Base-by-base conservation (phyloP, 305 asterid species). In the Solanum hybrid region DNA sequence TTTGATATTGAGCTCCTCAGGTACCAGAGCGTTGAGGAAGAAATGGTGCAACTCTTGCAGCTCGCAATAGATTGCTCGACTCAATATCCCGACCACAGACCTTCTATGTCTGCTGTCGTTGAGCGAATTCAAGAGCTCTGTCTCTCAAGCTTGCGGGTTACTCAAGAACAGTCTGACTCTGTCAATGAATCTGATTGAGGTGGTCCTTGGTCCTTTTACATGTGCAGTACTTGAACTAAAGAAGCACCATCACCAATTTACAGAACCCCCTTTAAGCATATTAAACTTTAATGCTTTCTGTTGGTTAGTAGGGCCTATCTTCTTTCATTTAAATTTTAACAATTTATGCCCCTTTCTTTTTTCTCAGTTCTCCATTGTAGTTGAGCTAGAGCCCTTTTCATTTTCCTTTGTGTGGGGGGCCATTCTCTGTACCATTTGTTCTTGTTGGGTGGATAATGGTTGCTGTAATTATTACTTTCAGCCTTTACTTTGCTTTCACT, bases 391-490 rank as follows among this genome's bases (percentile, higher is more conserved):
- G 45, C 45, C 86, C 89, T 89, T 92, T 37, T 87, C 68, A 85
- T 91, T 92, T 91, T 89, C 77, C 61, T 81, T 90, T 89, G 39
- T 70, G 65, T 68, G 77, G 92, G 38, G 95, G 90, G 51, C 87
- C 39, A 89, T 76, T 91, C 72, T 88, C 86, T 93, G 96, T 92
- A 92, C 94, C 93, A 92, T 93, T 93, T 89, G 88, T 91, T 93
- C 93, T 89, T 93, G 92, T 93, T 92, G 93, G 96, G 89, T 95
- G 93, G 95, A 92, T 92, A 88, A 89, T 93, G 95, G 97, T 94
- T 92, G 95, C 93, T 94, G 98, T 96, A 95, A 96, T 94, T 95
- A 97, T 95, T 94, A 92, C 93, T 91, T 51, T 92, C 91, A 91
- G 93, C 95, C 93, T 93, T 95, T 91, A 88, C 96, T 91, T 94